phyloP scores from a whole-genome alignment of 352 stramenopile genomes.

The Nothophytophthora sp. region DNA sequence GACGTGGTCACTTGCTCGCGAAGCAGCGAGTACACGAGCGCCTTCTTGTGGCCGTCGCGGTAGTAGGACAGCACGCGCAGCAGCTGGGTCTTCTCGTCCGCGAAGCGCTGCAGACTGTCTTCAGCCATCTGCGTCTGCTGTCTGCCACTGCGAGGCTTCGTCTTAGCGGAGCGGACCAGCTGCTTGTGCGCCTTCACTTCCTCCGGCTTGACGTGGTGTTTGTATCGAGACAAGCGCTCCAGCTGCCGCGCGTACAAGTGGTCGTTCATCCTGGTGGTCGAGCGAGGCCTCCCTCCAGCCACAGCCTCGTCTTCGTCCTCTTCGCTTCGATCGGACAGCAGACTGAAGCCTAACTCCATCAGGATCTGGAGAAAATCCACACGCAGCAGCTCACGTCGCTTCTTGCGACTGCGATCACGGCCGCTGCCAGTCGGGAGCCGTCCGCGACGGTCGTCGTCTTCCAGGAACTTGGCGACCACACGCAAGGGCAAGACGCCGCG shows the following conservation, averaged over 20 bases:
- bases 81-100: constrained; percentile 81
- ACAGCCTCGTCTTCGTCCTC: constrained; percentile 23
- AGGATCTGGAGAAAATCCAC: constrained; percentile 93
- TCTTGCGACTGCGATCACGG: constrained; percentile 6
- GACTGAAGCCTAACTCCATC: constrained; percentile 91
- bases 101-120: constrained; percentile 49
- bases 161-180: constrained; percentile 54
- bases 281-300: constrained; percentile 7
- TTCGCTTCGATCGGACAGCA: constrained; percentile 52
- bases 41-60: constrained; percentile 93
- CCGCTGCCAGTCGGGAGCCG: constrained; percentile 7
- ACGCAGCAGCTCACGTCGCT: constrained; percentile 58
- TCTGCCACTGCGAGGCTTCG: constrained; percentile 22
- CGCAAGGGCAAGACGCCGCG: constrained; percentile 72
- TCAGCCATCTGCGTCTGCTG: constrained; percentile 12
- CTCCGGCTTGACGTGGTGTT: constrained; percentile 48
- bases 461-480: constrained; percentile 70
- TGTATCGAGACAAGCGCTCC: constrained; percentile 67
- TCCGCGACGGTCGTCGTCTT: constrained; percentile 32
- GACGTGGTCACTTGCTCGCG: constrained; percentile 88
- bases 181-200: constrained; percentile 56
- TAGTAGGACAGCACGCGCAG: constrained; percentile 92
- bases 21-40: constrained; percentile 91
- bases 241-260: constrained; percentile 83
- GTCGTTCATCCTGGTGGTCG: constrained; percentile 60